These are phyloP conservation scores for Phytophthora pistaciae DNA, from an alignment of 352 stramenopile genomes.

Conservation along the genomic window DNA sequence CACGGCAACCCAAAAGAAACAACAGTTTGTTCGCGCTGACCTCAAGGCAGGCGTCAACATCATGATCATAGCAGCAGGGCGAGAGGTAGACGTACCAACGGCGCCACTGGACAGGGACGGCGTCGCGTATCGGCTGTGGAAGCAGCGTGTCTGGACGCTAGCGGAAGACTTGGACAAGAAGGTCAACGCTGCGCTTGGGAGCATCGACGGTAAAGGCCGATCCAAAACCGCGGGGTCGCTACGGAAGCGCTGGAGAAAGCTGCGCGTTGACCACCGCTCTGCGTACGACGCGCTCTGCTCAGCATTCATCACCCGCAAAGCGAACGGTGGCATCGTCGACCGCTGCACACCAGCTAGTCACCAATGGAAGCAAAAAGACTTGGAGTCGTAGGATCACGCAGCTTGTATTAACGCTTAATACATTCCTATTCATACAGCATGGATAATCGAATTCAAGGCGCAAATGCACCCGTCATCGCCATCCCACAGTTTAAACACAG, in stretches of 20 bases:
- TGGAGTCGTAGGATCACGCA: too few species aligned
- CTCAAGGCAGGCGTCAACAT: conserved; percentile 23
- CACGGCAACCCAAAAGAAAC: conserved; percentile 17
- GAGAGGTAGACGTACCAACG: conserved; percentile 3
- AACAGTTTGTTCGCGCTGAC: conserved; percentile 17
- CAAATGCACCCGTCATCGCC: too few species aligned
- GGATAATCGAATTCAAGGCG: too few species aligned
- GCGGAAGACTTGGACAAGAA: conserved; percentile 17
- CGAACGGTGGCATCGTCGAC: conserved; percentile 5
- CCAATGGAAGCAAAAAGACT: too few species aligned
- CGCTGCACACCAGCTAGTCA: not conserved
- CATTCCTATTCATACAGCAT: too few species aligned
- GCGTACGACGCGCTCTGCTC: conserved; percentile 15
- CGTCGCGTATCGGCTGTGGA: conserved; percentile 18
- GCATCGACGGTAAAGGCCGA: conserved; percentile 7
- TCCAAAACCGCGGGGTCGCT: conserved; percentile 13
- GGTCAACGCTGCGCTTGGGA: conserved; percentile 3
- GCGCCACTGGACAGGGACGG: not conserved
- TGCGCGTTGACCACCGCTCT: not conserved
- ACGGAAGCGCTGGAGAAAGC: conserved; percentile 17
- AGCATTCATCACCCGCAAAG: conserved; percentile 16
- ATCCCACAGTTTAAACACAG: too few species aligned
- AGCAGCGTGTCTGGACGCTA: conserved; percentile 17
- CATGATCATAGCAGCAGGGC: conserved; percentile 5
- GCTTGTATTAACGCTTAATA: too few species aligned